A percentile compares a stretch with the other conserved stretches of the same genome.
Evolutionary conservation across 805 yeast species (phyloP).

Genomic region (Saturnispora zaruensis): DNA sequence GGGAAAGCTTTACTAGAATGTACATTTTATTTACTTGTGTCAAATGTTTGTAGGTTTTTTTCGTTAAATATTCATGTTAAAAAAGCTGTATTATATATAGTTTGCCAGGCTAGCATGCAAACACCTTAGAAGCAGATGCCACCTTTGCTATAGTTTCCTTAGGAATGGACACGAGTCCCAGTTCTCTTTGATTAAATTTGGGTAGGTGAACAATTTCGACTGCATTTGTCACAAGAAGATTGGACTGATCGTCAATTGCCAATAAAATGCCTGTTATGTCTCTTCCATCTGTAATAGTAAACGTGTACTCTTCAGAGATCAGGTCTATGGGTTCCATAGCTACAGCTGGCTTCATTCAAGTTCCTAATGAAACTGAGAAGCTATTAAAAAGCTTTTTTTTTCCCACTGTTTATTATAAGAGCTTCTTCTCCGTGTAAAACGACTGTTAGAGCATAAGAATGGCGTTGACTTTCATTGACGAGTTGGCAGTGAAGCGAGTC

Average conservation of each 20-base stretch:
- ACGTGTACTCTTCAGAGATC: constrained; percentile 26
- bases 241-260: constrained; percentile 37
- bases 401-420: neutral
- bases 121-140: constrained; percentile 15
- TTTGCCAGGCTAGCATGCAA: neutral
- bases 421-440: neutral
- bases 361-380: neutral
- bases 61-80: neutral
- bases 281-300: constrained; percentile 27
- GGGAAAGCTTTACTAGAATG: neutral
- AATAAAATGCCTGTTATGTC: constrained; percentile 31
- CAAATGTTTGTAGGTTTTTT: neutral
- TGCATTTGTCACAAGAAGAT: constrained; percentile 34
- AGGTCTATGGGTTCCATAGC: constrained; percentile 23
- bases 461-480: constrained; percentile 13
- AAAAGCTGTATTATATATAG: neutral
- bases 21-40: neutral
- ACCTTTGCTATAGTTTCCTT: constrained; percentile 29
- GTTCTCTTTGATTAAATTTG: constrained; percentile 24
- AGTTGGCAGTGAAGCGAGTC: constrained; percentile 21
- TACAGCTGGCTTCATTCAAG: neutral
- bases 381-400: neutral
- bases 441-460: neutral
- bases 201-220: constrained; percentile 19
- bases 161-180: constrained; percentile 51